phyloP scores from a whole-genome alignment of 2,329 filamentous ascomycete genomes.

The Aspergillus tamarii region DNA sequence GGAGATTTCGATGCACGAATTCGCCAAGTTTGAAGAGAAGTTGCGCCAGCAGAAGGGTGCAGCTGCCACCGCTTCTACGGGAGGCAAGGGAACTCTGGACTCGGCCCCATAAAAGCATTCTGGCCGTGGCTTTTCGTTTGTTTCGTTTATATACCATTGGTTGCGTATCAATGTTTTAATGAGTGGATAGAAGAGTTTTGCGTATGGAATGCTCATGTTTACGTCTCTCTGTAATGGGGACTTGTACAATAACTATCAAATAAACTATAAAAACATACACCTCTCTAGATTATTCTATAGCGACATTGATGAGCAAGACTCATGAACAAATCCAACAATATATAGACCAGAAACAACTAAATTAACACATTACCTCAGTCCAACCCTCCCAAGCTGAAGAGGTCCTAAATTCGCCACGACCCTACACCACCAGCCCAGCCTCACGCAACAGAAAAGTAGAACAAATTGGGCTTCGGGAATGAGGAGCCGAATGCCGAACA shows the following conservation, averaged over 20 bases:
- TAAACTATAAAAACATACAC: neutral
- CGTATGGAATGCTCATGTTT: neutral
- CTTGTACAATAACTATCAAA: slow-evolving; percentile 6
- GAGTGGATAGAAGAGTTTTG: slow-evolving; percentile 9
- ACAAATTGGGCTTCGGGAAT: neutral
- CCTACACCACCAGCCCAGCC: neutral
- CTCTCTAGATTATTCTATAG: neutral
- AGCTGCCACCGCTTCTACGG: slow-evolving; percentile 53
- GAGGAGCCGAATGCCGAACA: neutral
- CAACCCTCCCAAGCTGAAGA: neutral
- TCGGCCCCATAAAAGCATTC: slow-evolving; percentile 39
- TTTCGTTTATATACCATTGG: slow-evolving; percentile 11
- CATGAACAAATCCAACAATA: neutral
- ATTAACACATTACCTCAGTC: neutral
- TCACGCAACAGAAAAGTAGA: neutral
- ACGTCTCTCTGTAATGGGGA: neutral
- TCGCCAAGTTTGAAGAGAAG: slow-evolving; percentile 94
- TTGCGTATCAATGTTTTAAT: slow-evolving; percentile 3
- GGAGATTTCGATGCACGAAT: slow-evolving; percentile 82
- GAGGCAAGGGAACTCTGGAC: slow-evolving; percentile 58
- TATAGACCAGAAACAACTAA: neutral
- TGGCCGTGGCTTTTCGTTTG: slow-evolving; percentile 1
- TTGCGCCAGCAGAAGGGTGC: slow-evolving; percentile 61
- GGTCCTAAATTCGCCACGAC: neutral
- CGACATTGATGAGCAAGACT: neutral